Conservation (phyloP, 1,284 basidiomycete species). For the Trichosporon sp. region DNA sequence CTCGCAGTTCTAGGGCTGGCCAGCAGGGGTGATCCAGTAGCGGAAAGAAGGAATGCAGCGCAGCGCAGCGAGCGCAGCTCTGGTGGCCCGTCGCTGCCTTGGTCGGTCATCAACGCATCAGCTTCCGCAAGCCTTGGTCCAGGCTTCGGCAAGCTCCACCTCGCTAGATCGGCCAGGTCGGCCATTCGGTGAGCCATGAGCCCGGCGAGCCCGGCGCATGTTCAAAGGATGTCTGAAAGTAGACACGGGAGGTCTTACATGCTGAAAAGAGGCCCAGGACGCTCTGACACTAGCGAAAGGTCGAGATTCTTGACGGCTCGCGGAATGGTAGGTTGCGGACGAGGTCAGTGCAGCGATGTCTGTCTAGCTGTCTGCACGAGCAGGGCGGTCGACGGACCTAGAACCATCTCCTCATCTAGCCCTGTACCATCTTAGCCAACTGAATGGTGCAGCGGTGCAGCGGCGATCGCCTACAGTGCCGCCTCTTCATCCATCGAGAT, state of each 20-base stretch:
- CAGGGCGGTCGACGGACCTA: neutral
- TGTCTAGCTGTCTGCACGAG: neutral
- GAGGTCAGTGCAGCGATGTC: conserved; percentile 5
- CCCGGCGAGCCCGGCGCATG: neutral
- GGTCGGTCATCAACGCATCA: too few species aligned
- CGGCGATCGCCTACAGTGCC: neutral
- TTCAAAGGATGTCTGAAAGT: neutral
- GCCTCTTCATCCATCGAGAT: neutral
- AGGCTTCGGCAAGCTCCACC: neutral
- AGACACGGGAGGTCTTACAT: neutral
- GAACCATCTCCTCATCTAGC: neutral
- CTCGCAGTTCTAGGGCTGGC: too few species aligned
- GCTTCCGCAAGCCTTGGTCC: neutral
- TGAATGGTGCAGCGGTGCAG: neutral
- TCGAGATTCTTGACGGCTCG: neutral
- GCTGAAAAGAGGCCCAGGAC: neutral
- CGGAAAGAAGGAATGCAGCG: neutral
- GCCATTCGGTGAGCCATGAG: too few species aligned
- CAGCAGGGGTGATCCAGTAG: too few species aligned
- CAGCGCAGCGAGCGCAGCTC: too few species aligned
- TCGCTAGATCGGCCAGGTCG: too few species aligned
- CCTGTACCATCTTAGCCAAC: too few species aligned
- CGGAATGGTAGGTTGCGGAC: neutral
- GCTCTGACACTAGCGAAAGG: neutral
- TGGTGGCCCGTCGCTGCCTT: too few species aligned